Evolutionary conservation across 495 filamentous ascomycete species (phyloP), one percentile per base, ranked within the genome.

Genomic region (Penicillium waksmanii): DNA sequence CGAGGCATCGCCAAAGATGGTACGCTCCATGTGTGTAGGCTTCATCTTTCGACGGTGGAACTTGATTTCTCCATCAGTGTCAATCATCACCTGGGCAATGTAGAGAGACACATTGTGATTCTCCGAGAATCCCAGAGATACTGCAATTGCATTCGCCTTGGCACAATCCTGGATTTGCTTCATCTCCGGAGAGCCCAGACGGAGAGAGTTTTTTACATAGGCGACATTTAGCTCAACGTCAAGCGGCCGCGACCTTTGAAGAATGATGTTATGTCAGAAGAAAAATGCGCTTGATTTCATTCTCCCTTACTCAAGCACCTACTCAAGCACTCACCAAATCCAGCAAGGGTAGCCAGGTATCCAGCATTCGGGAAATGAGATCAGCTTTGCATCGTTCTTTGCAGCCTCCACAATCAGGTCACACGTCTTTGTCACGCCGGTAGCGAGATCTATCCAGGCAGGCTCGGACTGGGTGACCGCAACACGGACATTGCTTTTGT

Each of bases 11-110:
- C 85, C 85, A 51, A 83, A 87, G 34, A 87, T 70, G 0, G 84
- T 84, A 6, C 84, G 78, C 65, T 89, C 85, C 77, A 87, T 81
- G 57, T 87, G 85, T 23, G 84, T 87, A 0, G 83, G 74, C 66
- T 89, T 87, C 47, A 87, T 71, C 73, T 87, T 87, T 10, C 81
- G 68, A 0, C 84, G 76, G 15, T 69, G 65, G 33, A 76, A 69
- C 5, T 72, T 55, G 23, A 87, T 65, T 15, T 75, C 67, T 2
- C 85, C 85, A 18, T 76, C 68, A 0, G 71, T 44, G 1, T 63
- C 71, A 55, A 87, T 84, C 44, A 82, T 73, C 7, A 72, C 74
- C 63, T 89, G 85, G 0, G 84, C 67, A 51, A 87, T 87, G 65
- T 86, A 87, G 2, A 87, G 57, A 6, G 77, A 79, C 57, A 77